Evolutionary conservation across 768 basidiomycete species (phyloP).

Genomic region (Daedalea quercina): DNA sequence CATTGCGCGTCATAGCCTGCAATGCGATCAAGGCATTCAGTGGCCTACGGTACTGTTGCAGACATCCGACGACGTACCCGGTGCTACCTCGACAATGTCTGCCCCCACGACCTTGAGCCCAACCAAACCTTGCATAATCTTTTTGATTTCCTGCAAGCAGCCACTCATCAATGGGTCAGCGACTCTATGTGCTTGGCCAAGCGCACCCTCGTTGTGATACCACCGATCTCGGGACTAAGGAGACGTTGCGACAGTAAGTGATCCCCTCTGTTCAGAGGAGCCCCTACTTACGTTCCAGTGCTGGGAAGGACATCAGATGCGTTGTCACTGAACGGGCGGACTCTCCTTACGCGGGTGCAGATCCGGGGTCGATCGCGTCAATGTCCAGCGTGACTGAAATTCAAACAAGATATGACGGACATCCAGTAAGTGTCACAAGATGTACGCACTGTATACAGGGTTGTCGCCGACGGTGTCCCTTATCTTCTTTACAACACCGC

Average conservation of each 20-base stretch:
- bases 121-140: conserved; percentile 27
- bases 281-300: conserved; percentile 18
- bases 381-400: conserved; percentile 13
- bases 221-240: conserved; percentile 25
- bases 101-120: conserved; percentile 31
- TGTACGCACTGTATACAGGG: conserved; percentile 21
- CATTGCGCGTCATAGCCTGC: conserved; percentile 20
- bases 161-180: neutral
- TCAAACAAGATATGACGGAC: neutral
- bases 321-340: neutral
- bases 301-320: conserved; percentile 1
- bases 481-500: conserved; percentile 26
- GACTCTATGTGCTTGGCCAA: neutral
- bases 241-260: no score
- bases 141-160: conserved; percentile 23
- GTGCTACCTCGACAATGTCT: conserved; percentile 14
- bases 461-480: conserved; percentile 25
- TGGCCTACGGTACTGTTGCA: neutral
- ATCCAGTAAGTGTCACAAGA: neutral
- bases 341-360: conserved; percentile 11
- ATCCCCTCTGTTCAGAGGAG: no score
- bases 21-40: no score
- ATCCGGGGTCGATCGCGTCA: conserved; percentile 12
- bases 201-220: conserved; percentile 24
- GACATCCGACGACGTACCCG: conserved; percentile 1